A percentile compares a stretch with the other conserved stretches of the same genome.
These are phyloP conservation scores for Alnus glutinosa DNA, from an alignment of 306 rosid genomes.

Conservation along the genomic window DNA sequence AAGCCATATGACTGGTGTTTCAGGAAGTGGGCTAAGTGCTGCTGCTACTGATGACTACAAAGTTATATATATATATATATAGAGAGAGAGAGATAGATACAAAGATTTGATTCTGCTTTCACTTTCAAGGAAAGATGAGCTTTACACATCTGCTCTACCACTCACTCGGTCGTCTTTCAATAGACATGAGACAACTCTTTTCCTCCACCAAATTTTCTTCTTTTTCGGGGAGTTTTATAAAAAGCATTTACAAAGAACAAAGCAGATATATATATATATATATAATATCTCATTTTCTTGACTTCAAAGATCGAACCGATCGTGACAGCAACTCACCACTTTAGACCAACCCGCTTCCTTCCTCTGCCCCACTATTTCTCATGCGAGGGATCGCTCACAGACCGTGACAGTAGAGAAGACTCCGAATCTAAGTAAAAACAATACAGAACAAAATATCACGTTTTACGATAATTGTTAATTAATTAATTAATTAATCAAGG, in stretches of 20 bases:
- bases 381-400: conserved; percentile 54
- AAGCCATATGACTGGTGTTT: not conserved
- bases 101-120: conserved; percentile 43
- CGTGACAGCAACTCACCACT: not conserved
- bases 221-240: not conserved
- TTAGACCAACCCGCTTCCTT: conserved; percentile 8
- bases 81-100: not conserved
- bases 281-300: not conserved
- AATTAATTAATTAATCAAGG: not conserved
- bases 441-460: not conserved
- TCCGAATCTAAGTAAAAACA: conserved; percentile 48
- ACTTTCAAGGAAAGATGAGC: conserved; percentile 45
- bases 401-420: conserved; percentile 51
- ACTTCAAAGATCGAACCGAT: not conserved
- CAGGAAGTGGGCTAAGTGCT: not conserved
- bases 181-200: conserved; percentile 10
- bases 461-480: not conserved
- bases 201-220: not conserved
- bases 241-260: conserved; percentile 37
- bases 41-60: conserved; percentile 17
- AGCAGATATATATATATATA: not conserved
- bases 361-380: conserved; percentile 31
- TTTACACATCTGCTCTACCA: conserved; percentile 31
- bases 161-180: conserved; percentile 15
- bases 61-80: not conserved